Evolutionary conservation across 805 yeast genomes (phyloP).

Genomic region (Candida adriatica): DNA sequence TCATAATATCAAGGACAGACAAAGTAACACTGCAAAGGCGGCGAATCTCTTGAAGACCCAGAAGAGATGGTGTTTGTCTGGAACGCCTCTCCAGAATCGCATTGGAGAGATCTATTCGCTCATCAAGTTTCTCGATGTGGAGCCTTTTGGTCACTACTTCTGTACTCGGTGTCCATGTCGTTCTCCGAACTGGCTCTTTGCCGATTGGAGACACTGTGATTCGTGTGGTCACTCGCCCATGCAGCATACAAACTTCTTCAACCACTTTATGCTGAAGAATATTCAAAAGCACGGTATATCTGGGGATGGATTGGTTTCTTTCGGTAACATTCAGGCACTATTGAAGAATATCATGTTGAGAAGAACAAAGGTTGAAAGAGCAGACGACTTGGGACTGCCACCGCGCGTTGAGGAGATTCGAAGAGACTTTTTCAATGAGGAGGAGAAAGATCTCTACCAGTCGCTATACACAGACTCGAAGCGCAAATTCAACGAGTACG

Average conservation of each 20-base stretch:
- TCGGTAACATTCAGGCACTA: constrained; percentile 66
- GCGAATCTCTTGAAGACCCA: constrained; percentile 67
- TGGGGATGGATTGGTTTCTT: constrained; percentile 75
- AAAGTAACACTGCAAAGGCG: constrained; percentile 88
- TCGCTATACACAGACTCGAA: constrained; percentile 82
- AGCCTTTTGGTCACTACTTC: constrained; percentile 83
- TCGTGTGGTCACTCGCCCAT: constrained; percentile 86
- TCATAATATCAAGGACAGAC: constrained; percentile 93
- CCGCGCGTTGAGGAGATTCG: constrained; percentile 91
- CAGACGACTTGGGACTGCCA: constrained; percentile 96
- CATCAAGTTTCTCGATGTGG: constrained; percentile 73
- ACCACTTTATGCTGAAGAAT: constrained; percentile 91
- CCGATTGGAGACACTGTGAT: constrained; percentile 80
- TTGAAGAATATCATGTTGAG: constrained; percentile 82
- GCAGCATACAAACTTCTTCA: constrained; percentile 93
- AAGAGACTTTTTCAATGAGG: constrained; percentile 83
- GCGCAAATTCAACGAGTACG: constrained; percentile 85
- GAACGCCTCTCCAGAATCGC: constrained; percentile 94
- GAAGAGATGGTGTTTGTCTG: constrained; percentile 87
- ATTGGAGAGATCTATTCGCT: constrained; percentile 95
- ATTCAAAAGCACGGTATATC: constrained; percentile 80
- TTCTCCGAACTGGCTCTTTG: constrained; percentile 77
- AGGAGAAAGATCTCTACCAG: constrained; percentile 88
- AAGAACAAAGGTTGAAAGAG: constrained; percentile 92
- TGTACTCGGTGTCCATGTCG: constrained; percentile 91